A percentile compares a stretch with the other conserved stretches of the same genome.
These are phyloP conservation scores for Carex sylvatica DNA, from an alignment of 202 grass and related monocot species.

Conservation along the genomic window DNA sequence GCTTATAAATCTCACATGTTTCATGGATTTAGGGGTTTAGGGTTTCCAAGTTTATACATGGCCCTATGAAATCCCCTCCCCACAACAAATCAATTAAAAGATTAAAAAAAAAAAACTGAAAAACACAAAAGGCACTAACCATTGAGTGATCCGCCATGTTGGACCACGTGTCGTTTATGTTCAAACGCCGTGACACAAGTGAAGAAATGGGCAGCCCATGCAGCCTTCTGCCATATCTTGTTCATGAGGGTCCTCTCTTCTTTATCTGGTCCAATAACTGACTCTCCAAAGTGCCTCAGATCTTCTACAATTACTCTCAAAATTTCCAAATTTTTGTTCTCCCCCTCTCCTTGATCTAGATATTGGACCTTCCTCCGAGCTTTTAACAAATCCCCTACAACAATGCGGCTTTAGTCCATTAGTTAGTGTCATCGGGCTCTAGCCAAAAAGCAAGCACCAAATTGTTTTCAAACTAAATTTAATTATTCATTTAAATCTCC, in stretches of 20 bases:
- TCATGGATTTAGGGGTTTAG: background rate
- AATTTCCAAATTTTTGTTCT: background rate
- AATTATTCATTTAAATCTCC: background rate
- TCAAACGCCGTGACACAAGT: background rate
- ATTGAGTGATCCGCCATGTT: background rate
- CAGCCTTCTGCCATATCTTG: background rate
- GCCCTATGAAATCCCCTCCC: no score
- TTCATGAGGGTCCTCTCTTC: background rate
- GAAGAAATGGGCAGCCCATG: background rate
- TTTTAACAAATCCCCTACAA: background rate
- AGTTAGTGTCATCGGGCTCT: background rate
- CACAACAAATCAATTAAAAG: no score
- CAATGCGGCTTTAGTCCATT: background rate
- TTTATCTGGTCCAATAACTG: no score
- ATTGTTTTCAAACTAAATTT: background rate
- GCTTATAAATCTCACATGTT: background rate
- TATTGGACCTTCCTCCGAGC: no score
- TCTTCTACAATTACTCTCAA: background rate
- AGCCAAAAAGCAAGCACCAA: background rate
- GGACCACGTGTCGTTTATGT: background rate
- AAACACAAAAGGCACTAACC: background rate
- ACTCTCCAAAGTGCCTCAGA: background rate
- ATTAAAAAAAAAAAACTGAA: background rate
- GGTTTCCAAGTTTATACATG: no score
- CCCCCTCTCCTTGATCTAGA: background rate